Percentiles rank a stretch among this genome's conserved stretches.
These are phyloP conservation scores for Jamesozyma lodderae DNA, from an alignment of 805 yeast genomes.

Conservation along the genomic window DNA sequence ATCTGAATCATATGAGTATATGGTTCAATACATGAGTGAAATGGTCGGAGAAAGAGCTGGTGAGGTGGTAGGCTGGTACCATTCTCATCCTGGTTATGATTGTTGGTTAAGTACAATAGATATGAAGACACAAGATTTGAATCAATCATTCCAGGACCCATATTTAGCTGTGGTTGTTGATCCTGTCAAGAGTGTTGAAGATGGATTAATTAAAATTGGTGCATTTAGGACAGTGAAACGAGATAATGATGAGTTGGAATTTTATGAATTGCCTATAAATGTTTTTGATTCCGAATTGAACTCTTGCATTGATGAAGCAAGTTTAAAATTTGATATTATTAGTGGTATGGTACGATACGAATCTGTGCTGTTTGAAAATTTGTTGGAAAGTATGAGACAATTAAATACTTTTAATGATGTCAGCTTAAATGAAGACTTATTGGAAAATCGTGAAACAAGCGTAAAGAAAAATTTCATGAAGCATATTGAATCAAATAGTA, in stretches of 20 bases:
- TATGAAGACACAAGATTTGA: slow-evolving; percentile 76
- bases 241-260: slow-evolving; percentile 5
- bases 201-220: slow-evolving; percentile 71
- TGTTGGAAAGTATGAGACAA: slow-evolving; percentile 22
- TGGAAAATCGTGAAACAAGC: background rate
- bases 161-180: slow-evolving; percentile 83
- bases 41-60: slow-evolving; percentile 36
- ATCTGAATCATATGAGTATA: slow-evolving; percentile 87
- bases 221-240: slow-evolving; percentile 67
- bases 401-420: slow-evolving; percentile 14
- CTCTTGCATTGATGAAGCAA: slow-evolving; percentile 6
- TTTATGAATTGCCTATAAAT: slow-evolving; percentile 17
- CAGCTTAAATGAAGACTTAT: background rate
- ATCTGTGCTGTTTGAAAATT: slow-evolving; percentile 8
- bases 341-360: slow-evolving; percentile 7
- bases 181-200: slow-evolving; percentile 56
- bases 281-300: slow-evolving; percentile 19
- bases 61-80: slow-evolving; percentile 87
- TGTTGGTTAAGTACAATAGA: slow-evolving; percentile 94
- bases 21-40: slow-evolving; percentile 69
- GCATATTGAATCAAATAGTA: background rate
- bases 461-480: background rate
- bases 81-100: slow-evolving; percentile 97
- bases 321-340: slow-evolving; percentile 9
- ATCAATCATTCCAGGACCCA: slow-evolving; percentile 87